A percentile compares a stretch with the other conserved stretches of the same genome.
Conservation (phyloP, 495 filamentous ascomycete species). For the Symbiotaphrina buchneri region DNA sequence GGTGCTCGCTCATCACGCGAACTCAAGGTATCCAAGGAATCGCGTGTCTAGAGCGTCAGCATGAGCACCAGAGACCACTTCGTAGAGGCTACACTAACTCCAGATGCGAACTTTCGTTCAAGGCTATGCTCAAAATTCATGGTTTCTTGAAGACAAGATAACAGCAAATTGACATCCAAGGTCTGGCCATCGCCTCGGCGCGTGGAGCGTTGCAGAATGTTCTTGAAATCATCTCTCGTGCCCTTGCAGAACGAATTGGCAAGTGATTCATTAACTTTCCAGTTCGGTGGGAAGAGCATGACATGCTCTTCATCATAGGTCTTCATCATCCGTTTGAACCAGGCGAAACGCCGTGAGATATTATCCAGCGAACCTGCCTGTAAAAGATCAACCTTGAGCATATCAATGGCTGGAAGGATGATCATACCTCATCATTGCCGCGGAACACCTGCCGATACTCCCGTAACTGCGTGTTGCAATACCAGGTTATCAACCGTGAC, state of each 20-base stretch:
- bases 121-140: slow-evolving; percentile 91
- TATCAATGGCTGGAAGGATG: slow-evolving; percentile 3
- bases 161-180: slow-evolving; percentile 75
- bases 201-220: slow-evolving; percentile 71
- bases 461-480: slow-evolving; percentile 88
- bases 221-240: slow-evolving; percentile 86
- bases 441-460: slow-evolving; percentile 92
- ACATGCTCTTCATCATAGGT: slow-evolving; percentile 91
- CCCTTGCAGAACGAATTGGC: slow-evolving; percentile 87
- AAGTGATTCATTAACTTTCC: slow-evolving; percentile 81
- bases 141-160: slow-evolving; percentile 88
- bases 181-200: slow-evolving; percentile 54
- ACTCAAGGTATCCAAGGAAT: slow-evolving; percentile 80
- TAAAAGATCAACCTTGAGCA: background rate
- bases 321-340: slow-evolving; percentile 91
- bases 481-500: slow-evolving; percentile 75
- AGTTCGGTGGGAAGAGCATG: slow-evolving; percentile 63
- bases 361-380: slow-evolving; percentile 85
- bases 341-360: slow-evolving; percentile 82
- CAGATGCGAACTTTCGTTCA: slow-evolving; percentile 59
- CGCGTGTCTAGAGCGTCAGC: slow-evolving; percentile 25
- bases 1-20: slow-evolving; percentile 57
- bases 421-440: slow-evolving; percentile 59
- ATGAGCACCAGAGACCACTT: slow-evolving; percentile 1
- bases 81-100: slow-evolving; percentile 16